These are phyloP conservation scores for Rhodomyrtus psidioides DNA, from an alignment of 441 rosid species.

Conservation along the genomic window DNA sequence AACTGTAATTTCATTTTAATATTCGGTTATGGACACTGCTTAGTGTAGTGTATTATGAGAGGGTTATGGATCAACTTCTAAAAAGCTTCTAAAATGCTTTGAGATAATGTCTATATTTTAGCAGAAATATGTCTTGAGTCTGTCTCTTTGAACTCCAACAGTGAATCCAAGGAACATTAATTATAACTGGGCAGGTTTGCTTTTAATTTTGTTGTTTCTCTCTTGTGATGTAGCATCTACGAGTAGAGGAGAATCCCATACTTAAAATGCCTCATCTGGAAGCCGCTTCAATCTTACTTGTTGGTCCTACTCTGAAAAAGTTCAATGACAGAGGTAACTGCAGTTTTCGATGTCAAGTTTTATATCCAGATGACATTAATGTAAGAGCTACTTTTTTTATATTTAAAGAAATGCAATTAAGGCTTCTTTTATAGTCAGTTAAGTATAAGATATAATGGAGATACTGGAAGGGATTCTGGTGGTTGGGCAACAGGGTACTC, in stretches of 20 bases:
- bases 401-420: neutral
- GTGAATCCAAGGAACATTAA: neutral
- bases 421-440: neutral
- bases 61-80: neutral
- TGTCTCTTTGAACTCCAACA: neutral
- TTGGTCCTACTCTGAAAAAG: slow-evolving; percentile 93
- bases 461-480: neutral
- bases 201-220: slow-evolving; percentile 1
- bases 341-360: neutral
- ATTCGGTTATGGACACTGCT: neutral
- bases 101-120: neutral
- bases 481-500: neutral
- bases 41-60: neutral
- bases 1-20: neutral
- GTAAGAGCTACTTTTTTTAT: neutral
- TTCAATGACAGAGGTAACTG: slow-evolving; percentile 93
- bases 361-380: neutral
- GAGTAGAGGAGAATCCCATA: slow-evolving; percentile 97
- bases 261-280: slow-evolving; percentile 93
- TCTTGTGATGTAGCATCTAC: slow-evolving; percentile 69
- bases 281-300: slow-evolving; percentile 94
- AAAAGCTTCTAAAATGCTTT: neutral
- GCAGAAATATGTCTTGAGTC: neutral
- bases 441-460: neutral
- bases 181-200: neutral